These are phyloP conservation scores for Hypoxylon crocopeplum DNA, from an alignment of 495 filamentous ascomycete species.

Conservation along the genomic window DNA sequence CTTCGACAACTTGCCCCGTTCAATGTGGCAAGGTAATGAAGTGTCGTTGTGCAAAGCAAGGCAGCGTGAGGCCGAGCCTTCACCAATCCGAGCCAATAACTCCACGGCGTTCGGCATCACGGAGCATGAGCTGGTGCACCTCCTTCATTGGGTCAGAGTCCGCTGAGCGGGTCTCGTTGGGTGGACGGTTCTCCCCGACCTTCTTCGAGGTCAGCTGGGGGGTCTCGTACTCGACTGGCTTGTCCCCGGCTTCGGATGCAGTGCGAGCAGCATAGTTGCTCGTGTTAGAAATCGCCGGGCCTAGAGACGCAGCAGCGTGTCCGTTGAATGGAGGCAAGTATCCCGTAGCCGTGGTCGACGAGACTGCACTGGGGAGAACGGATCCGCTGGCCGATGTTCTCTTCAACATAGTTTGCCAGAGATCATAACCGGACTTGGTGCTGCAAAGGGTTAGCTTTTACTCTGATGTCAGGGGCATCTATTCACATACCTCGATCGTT, in stretches of 20 bases:
- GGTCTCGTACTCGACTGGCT: constrained; percentile 33
- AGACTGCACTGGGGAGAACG: constrained; percentile 48
- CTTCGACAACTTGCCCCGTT: no score
- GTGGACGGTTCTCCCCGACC: constrained; percentile 53
- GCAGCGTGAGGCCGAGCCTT: background rate
- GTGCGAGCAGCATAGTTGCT: constrained; percentile 27
- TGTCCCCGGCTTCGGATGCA: constrained; percentile 35
- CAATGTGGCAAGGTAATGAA: background rate
- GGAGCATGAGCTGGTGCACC: constrained; percentile 38
- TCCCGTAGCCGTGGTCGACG: constrained; percentile 55
- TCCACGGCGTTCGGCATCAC: constrained; percentile 38
- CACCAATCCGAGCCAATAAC: constrained; percentile 42
- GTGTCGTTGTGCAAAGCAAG: background rate
- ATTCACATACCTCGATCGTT: constrained; percentile 39
- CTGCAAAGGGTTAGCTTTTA: constrained; percentile 27
- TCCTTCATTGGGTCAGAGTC: constrained; percentile 37
- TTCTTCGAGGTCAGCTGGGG: constrained; percentile 41
- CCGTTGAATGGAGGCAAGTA: constrained; percentile 54
- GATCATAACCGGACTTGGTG: constrained; percentile 38
- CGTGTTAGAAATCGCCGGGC: constrained; percentile 46
- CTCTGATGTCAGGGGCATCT: background rate
- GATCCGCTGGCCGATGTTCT: constrained; percentile 47
- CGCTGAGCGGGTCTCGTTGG: constrained; percentile 36
- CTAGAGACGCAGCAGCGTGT: constrained; percentile 51
- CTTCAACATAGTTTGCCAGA: constrained; percentile 54